These are phyloP conservation scores for Pogostemon cablin DNA, from an alignment of 257 asterid genomes.

Conservation along the genomic window DNA sequence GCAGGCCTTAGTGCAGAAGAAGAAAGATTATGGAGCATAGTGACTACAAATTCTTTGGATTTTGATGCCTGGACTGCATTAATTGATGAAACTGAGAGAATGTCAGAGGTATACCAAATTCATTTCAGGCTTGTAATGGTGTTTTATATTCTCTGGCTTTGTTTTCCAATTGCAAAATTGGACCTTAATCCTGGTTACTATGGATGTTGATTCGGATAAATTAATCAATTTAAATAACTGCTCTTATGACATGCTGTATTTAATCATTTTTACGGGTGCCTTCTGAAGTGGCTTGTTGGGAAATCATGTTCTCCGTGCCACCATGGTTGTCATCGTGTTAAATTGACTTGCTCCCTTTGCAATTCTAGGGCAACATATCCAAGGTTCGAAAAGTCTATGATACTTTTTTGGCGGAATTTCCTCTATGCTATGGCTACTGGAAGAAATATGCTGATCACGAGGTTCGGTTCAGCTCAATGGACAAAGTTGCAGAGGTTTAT, in stretches of 20 bases:
- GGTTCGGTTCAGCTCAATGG: conserved; percentile 81
- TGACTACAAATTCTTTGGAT: conserved; percentile 81
- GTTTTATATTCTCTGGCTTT: conserved; percentile 14
- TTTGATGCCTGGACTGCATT: conserved; percentile 94
- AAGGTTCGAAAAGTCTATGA: conserved; percentile 88
- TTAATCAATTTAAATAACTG: not conserved
- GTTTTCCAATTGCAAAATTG: conserved; percentile 10
- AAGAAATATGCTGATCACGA: conserved; percentile 99
- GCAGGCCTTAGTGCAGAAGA: conserved; percentile 86
- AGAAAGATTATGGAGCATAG: conserved; percentile 94
- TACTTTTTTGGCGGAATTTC: conserved; percentile 90
- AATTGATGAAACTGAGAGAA: conserved; percentile 92
- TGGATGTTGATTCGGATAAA: not conserved
- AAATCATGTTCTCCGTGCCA: conserved; percentile 3
- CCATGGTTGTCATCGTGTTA: not conserved
- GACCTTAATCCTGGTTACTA: conserved; percentile 3
- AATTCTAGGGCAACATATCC: conserved; percentile 65
- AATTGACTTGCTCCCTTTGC: conserved; percentile 3
- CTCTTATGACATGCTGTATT: not conserved
- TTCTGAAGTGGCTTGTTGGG: conserved; percentile 4
- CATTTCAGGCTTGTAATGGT: conserved; percentile 25
- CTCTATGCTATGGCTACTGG: conserved; percentile 98
- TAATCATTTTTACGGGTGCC: conserved; percentile 6
- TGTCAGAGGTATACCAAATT: conserved; percentile 65
- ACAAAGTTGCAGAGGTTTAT: conserved; percentile 91